These are phyloP conservation scores for Solanum gracilifrons DNA, from an alignment of 257 asterid species.

Conservation along the genomic window DNA sequence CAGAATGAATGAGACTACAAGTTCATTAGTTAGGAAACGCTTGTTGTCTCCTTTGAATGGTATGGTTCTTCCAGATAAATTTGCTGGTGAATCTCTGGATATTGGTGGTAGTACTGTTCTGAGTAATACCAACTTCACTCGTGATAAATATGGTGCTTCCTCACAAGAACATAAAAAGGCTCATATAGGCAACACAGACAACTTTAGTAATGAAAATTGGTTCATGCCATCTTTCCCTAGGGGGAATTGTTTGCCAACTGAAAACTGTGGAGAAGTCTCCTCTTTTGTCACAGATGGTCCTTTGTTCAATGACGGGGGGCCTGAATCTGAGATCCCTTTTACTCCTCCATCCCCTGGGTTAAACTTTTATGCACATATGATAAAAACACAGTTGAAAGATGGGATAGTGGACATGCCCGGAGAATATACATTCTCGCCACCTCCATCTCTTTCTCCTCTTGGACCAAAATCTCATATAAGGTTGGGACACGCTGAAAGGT, in stretches of 20 bases:
- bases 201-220: conserved; percentile 19
- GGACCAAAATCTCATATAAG: conserved; percentile 57
- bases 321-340: conserved; percentile 1
- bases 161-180: conserved; percentile 57
- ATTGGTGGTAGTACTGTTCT: conserved; percentile 28
- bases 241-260: conserved; percentile 17
- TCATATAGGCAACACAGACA: conserved; percentile 31
- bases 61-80: conserved; percentile 31
- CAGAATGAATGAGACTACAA: conserved; percentile 25
- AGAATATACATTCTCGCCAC: conserved; percentile 28
- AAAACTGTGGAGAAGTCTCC: conserved; percentile 21
- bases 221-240: conserved; percentile 15
- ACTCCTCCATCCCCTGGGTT: conserved; percentile 23
- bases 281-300: conserved; percentile 45
- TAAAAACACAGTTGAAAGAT: conserved; percentile 12
- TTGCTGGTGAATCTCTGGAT: conserved; percentile 38
- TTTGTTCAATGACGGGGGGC: conserved; percentile 18
- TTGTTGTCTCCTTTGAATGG: conserved; percentile 59
- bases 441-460: conserved; percentile 66
- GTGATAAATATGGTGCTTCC: conserved; percentile 12
- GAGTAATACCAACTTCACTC: conserved; percentile 10
- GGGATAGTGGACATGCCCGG: conserved; percentile 17
- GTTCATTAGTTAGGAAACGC: conserved; percentile 48
- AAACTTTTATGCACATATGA: conserved; percentile 8
- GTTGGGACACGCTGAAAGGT: conserved; percentile 15